Base-by-base conservation (phyloP, 108 stramenopile genomes). In the Fragilariopsis cylindrus region DNA sequence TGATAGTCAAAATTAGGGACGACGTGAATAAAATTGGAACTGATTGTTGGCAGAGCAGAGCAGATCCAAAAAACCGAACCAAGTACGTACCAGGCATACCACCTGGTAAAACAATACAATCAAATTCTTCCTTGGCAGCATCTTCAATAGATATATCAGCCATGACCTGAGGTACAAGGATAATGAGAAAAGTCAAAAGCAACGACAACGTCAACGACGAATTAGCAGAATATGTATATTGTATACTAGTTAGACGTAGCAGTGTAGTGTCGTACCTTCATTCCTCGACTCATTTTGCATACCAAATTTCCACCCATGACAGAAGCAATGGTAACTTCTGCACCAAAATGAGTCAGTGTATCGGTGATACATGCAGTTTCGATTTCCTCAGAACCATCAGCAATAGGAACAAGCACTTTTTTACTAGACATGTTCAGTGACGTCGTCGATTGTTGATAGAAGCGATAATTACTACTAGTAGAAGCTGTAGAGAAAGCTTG, bases 331-430 rank as follows among this genome's bases (percentile, higher is more conserved):
- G 89, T 91, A 7, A 98, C 98, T 44, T 88, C 72, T 3, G 95
- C 97, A 42, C 97, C 97, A 60, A 96, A 97, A 48, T 97, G 81
- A 5, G 87, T 88, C 7, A 99, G 74, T 8, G 92, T 93, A 74
- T 99, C 98, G 4, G 95, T 93, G 74, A 99, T 96, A 64, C 96
- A 96, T 3, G 94, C 89, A 4, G 96, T 94, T 72, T 99, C 98
- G 65, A 99, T 99, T 74, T 99, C 98, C 76, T 99, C 98, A 53
- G 91, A 89, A 46, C 96, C 97, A 66, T 97, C 88, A 2, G 92
- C 98, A 21, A 99, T 92, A 18, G 98, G 98, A 65, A 99, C 96
- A 52, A 99, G 84, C 71, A 97, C 94, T 19, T 87, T 80, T 76
- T 95, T 94, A 30, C 30, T 30, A 6, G 86, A 53, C 80, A 81